phyloP scores from a whole-genome alignment of 2,329 filamentous ascomycete genomes.

The Fusarium aywerte region DNA sequence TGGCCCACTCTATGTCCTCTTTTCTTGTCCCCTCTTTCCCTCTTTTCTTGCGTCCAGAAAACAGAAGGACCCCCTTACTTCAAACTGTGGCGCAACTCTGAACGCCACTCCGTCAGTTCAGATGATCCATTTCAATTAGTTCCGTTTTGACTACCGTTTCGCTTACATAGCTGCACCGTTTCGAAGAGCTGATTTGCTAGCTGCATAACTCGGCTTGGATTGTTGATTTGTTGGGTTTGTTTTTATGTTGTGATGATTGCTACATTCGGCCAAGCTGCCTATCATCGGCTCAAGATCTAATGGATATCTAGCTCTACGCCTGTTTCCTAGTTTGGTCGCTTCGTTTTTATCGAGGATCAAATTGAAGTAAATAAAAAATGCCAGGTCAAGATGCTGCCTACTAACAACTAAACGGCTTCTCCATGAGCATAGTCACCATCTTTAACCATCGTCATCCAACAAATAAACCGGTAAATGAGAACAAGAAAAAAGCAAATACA shows the following conservation, averaged over 20 bases:
- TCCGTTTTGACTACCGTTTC: slow-evolving; percentile 36
- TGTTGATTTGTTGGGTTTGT: slow-evolving; percentile 3
- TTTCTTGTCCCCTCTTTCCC: slow-evolving; percentile 27
- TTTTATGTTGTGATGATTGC: background rate
- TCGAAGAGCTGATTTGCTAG: background rate
- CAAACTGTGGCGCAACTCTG: slow-evolving; percentile 22
- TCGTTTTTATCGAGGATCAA: background rate
- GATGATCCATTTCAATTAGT: background rate
- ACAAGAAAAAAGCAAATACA: slow-evolving; percentile 1
- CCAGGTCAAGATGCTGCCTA: background rate
- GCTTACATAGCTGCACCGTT: background rate
- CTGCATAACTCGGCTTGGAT: background rate
- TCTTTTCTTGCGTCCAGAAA: background rate
- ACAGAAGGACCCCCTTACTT: slow-evolving; percentile 37
- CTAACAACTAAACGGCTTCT: background rate
- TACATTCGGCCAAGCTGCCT: background rate
- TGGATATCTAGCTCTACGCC: background rate
- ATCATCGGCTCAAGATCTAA: background rate
- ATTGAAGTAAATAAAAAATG: background rate
- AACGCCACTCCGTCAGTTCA: slow-evolving; percentile 12
- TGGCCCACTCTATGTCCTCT: slow-evolving; percentile 24
- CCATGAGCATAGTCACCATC: background rate
- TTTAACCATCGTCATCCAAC: background rate
- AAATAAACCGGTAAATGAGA: background rate
- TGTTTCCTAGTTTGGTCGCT: background rate